phyloP scores from a whole-genome alignment of 495 filamentous ascomycete species.

The Penicillium canariense region DNA sequence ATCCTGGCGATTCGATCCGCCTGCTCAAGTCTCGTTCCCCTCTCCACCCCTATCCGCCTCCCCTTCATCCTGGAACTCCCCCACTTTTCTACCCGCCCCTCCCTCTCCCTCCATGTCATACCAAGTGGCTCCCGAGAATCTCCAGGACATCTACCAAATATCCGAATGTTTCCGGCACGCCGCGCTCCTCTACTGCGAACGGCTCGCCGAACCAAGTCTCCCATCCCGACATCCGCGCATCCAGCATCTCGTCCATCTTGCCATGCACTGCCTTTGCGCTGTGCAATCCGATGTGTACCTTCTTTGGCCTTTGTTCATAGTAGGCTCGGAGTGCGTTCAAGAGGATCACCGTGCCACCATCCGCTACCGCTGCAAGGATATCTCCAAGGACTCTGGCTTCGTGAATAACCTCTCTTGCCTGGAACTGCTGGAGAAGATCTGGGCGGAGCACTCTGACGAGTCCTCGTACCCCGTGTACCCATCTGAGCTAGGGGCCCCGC shows the following conservation, averaged over 20 bases:
- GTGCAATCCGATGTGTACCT: constrained; percentile 85
- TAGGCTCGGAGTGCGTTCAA: constrained; percentile 85
- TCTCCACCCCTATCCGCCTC: constrained; percentile 23
- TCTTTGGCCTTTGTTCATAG: constrained; percentile 91
- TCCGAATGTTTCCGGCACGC: constrained; percentile 89
- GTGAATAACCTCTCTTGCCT: constrained; percentile 87
- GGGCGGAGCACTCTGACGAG: constrained; percentile 54
- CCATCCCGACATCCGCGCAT: constrained; percentile 76
- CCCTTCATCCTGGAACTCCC: constrained; percentile 37
- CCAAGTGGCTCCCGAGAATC: constrained; percentile 36
- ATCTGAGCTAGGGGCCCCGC: constrained; percentile 15
- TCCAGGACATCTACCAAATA: constrained; percentile 59
- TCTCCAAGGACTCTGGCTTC: constrained; percentile 84
- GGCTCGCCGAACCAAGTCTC: constrained; percentile 74
- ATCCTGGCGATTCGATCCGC: constrained; percentile 71
- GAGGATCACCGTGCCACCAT: constrained; percentile 76
- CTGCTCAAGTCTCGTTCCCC: constrained; percentile 21
- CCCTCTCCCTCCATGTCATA: constrained; percentile 27
- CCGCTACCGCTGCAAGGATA: constrained; percentile 75
- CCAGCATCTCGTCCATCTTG: constrained; percentile 75
- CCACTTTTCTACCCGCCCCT: constrained; percentile 32
- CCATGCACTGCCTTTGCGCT: constrained; percentile 76
- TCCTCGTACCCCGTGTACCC: constrained; percentile 19
- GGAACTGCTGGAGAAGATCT: constrained; percentile 81
- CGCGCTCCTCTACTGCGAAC: constrained; percentile 86